Base-by-base conservation (phyloP, 2,329 filamentous ascomycete species). In the Fusarium veterinarium region DNA sequence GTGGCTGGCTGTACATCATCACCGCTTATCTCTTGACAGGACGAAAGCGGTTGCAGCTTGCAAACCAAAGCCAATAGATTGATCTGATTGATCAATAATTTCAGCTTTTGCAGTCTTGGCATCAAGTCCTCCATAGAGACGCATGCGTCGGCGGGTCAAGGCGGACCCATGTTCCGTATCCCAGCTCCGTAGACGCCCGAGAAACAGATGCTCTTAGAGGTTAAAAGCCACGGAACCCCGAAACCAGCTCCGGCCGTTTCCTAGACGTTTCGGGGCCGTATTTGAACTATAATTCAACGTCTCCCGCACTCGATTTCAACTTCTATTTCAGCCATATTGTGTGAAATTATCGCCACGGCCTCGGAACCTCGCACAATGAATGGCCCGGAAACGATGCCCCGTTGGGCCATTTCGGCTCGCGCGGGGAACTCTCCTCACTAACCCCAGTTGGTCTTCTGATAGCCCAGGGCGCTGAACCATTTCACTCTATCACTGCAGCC, bases 121-220 rank as follows among this genome's bases (percentile, higher is more conserved):
- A 60, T 30, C 28, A 40, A 58, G 46, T 63, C 55, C 45, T 51
- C 56, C 31, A 72, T 60, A 33, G 40, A 44, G 49, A 63, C 42
- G 19, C 25, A 30, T 31, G 13, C 19, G 30, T 35, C n/a, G n/a
- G 25, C 25, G n/a, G 48, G 51, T 60, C 55, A 58, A 51, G 44
- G 62, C 42, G 51, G 61, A 25, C 51, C 61, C 61, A 20, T 53
- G 51, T 38, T 31, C 49, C 37, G 40, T 16, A 49, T n/a, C 49
- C 35, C 57, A 30, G 59, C 72, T 76, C 74, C 74, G 74, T 67
- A 46, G 74, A 53, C 60, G 62, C 74, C 74, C 74, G 74, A 75
- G 44, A 58, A 30, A 30, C 72, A 65, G 41, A 40, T 42, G 66
- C 41, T 72, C 45, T 23, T 55, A 60, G 38, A 51, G 40, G 52